Percentiles rank a stretch among this genome's conserved stretches.
Conservation (phyloP, 2,329 filamentous ascomycete species). For the Aspergillus pseudonomiae region DNA sequence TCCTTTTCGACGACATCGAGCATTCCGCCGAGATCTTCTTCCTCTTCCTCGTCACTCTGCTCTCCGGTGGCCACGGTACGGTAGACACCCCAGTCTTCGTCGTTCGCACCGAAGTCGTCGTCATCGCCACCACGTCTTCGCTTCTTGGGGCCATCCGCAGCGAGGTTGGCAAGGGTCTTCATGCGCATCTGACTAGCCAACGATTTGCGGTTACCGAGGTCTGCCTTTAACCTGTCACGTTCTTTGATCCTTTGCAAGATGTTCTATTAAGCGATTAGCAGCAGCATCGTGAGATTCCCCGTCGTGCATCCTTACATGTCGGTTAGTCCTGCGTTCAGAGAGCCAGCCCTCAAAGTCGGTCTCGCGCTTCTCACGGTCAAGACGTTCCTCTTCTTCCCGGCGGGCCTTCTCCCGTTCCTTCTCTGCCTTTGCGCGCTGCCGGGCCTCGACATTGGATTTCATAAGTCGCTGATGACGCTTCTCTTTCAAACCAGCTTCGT, state of each 20-base stretch:
- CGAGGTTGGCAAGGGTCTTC: constrained; percentile 96
- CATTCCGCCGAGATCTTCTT: constrained; percentile 77
- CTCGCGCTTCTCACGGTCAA: constrained; percentile 80
- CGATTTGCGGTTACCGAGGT: constrained; percentile 94
- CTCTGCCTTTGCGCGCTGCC: constrained; percentile 90
- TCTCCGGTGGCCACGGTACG: constrained; percentile 83
- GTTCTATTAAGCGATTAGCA: constrained; percentile 49
- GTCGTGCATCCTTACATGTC: constrained; percentile 48
- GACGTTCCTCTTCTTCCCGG: constrained; percentile 76
- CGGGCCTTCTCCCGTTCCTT: constrained; percentile 92
- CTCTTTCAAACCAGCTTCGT: constrained; percentile 86
- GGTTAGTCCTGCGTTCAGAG: constrained; percentile 74
- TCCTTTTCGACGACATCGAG: constrained; percentile 81
- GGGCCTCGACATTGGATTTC: constrained; percentile 92
- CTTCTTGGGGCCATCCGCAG: constrained; percentile 81
- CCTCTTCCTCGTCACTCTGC: constrained; percentile 82
- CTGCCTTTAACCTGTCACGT: constrained; percentile 86
- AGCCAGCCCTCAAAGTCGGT: constrained; percentile 88
- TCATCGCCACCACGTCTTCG: constrained; percentile 90
- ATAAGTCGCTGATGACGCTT: constrained; percentile 90
- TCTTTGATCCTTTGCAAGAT: constrained; percentile 87
- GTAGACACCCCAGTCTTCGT: constrained; percentile 98
- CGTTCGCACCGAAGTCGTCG: constrained; percentile 94
- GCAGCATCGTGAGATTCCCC: no score
- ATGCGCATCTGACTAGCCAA: constrained; percentile 95